Evolutionary conservation across 1,284 basidiomycete genomes (phyloP), one percentile per base, ranked within the genome.

Genomic region (Lentinula novae-zelandiae): DNA sequence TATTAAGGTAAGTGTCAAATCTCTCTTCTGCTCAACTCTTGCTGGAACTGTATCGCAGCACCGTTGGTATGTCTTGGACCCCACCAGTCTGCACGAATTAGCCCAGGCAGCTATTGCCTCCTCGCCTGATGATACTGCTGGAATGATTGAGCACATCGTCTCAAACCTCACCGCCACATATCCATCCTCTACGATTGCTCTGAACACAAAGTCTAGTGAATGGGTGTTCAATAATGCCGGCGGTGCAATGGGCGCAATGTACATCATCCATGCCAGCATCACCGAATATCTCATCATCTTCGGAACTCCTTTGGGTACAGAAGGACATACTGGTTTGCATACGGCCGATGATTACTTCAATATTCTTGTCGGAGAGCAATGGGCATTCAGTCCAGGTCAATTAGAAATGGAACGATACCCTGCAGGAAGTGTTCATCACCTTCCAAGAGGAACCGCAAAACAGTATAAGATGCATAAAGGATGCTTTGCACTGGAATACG

Each of bases 181-280:
- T 70, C 78, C 88, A 6, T 64, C 78, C 22, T 71, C 76, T n/a
- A 68, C 76, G 42, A 78, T 90, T 56, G 76, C 81, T 12, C 68
- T 95, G 65, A 89, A 90, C 73, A 74, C 82, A 20, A 73, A 91
- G 74, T 66, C 78, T 6, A 78, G 82, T 53, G 95, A 98, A 70
- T 98, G 96, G 96, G 86, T 98, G 49, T 93, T 97, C 77, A 98
- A 90, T 80, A 99, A 99, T 71, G 96, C 96, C 0, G 96, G 96
- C 17, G 96, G 97, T 58, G 96, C 97, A 0, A 99, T 98, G 96
- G 96, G 93, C 50, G 88, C 89, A 50, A 98, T 99, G 96, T 98
- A 94, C 75, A 84, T 98, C 75, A 92, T 99, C 66, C 96, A 98
- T 71, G 93, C 95, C 15, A 90, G 85, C 74, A 89, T 97, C 68